A percentile compares a stretch with the other conserved stretches of the same genome.
These are phyloP conservation scores for Apiospora koreana DNA, from an alignment of 2,329 filamentous ascomycete genomes.

Conservation along the genomic window DNA sequence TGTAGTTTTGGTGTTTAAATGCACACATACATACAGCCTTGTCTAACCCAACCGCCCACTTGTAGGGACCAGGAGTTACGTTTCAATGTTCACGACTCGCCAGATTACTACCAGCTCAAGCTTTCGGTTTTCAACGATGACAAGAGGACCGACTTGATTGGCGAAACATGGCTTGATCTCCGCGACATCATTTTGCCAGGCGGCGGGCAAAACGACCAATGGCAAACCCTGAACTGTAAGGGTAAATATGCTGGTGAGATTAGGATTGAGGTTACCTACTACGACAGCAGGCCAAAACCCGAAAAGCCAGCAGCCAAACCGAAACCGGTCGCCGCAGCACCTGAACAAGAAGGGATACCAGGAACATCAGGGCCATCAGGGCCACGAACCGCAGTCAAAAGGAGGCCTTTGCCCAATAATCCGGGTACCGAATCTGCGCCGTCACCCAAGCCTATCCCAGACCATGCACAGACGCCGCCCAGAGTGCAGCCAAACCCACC, in stretches of 20 bases:
- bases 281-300: conserved; percentile 81
- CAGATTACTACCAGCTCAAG: conserved; percentile 95
- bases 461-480: conserved; percentile 48
- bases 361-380: not conserved
- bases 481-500: conserved; percentile 45
- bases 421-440: conserved; percentile 62
- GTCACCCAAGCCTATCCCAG: conserved; percentile 36
- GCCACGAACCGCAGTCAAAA: conserved; percentile 66
- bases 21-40: not conserved
- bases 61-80: conserved; percentile 94
- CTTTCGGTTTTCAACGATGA: conserved; percentile 97
- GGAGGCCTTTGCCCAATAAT: conserved; percentile 80
- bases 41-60: conserved; percentile 1
- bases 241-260: conserved; percentile 97
- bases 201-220: conserved; percentile 90
- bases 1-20: not conserved
- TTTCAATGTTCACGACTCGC: conserved; percentile 93
- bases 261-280: conserved; percentile 93
- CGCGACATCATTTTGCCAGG: conserved; percentile 78
- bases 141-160: conserved; percentile 95
- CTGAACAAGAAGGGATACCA: conserved; percentile 27
- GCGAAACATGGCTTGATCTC: conserved; percentile 88
- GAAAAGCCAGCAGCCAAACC: conserved; percentile 67
- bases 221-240: conserved; percentile 84
- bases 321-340: conserved; percentile 40